phyloP scores from a whole-genome alignment of 2,329 filamentous ascomycete genomes.

The Cordyceps cicadae region DNA sequence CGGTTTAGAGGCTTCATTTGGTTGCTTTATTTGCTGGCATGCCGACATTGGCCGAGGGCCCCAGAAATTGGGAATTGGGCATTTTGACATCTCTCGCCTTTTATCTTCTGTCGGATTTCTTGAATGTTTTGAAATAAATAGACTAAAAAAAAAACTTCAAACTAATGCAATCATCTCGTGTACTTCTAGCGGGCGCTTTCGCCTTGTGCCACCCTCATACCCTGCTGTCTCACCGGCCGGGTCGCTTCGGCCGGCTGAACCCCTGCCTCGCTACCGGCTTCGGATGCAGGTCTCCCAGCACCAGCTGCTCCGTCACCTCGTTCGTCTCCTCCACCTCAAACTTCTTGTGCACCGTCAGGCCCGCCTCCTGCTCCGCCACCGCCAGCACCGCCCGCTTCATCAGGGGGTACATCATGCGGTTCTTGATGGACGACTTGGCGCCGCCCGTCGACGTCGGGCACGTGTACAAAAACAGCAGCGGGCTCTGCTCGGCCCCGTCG shows the following conservation, averaged over 20 bases:
- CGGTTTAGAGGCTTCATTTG: slow-evolving; percentile 1
- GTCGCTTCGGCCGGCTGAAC: slow-evolving; percentile 73
- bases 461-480: slow-evolving; percentile 75
- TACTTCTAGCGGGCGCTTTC: not conserved
- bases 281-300: slow-evolving; percentile 61
- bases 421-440: slow-evolving; percentile 63
- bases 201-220: not conserved
- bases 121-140: not conserved
- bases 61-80: too few species aligned
- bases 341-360: slow-evolving; percentile 60
- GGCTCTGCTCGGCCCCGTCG: slow-evolving; percentile 42
- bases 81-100: too few species aligned
- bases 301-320: slow-evolving; percentile 60
- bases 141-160: not conserved
- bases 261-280: slow-evolving; percentile 56
- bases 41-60: too few species aligned
- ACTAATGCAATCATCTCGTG: not conserved
- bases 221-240: slow-evolving; percentile 46
- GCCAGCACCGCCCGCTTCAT: slow-evolving; percentile 59
- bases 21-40: not conserved
- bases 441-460: slow-evolving; percentile 58
- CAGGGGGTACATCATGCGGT: slow-evolving; percentile 75
- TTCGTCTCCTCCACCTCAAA: slow-evolving; percentile 59
- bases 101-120: not conserved
- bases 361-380: slow-evolving; percentile 58